A percentile compares a stretch with the other conserved stretches of the same genome.
These are phyloP conservation scores for Cephaloascus fragrans DNA, from an alignment of 805 yeast species.

Conservation along the genomic window DNA sequence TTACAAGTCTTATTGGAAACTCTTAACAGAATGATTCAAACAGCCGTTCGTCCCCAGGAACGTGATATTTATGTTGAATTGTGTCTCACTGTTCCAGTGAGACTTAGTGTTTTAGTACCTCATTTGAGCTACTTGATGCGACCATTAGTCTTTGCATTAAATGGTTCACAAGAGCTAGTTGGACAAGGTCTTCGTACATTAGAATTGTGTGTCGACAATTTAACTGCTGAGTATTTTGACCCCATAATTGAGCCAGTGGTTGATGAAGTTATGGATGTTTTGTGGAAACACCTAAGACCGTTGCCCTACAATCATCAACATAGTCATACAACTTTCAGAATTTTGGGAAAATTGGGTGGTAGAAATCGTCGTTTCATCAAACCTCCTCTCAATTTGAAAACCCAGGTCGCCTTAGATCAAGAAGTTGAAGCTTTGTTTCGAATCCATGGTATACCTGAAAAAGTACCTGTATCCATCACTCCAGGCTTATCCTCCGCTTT, in stretches of 20 bases:
- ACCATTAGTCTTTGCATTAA: conserved; percentile 84
- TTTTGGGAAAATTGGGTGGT: conserved; percentile 93
- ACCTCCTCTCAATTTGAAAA: conserved; percentile 58
- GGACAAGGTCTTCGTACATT: conserved; percentile 91
- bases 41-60: conserved; percentile 82
- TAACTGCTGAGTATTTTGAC: conserved; percentile 94
- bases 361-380: conserved; percentile 80
- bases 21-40: conserved; percentile 69
- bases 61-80: conserved; percentile 91
- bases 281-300: conserved; percentile 87
- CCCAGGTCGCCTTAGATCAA: conserved; percentile 49
- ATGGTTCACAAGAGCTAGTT: conserved; percentile 84
- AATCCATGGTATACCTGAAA: conserved; percentile 54
- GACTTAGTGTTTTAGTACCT: conserved; percentile 89
- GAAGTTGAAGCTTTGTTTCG: conserved; percentile 60
- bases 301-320: conserved; percentile 92
- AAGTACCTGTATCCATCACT: conserved; percentile 66
- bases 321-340: conserved; percentile 87
- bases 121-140: conserved; percentile 81
- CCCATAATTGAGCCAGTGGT: conserved; percentile 96
- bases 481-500: conserved; percentile 79
- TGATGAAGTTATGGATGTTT: conserved; percentile 86
- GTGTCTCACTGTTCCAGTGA: conserved; percentile 91
- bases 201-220: conserved; percentile 90
- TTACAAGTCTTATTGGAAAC: conserved; percentile 81